Base-by-base conservation (phyloP, 148 eudicot genomes). In the Camellia lanceoleosa region DNA sequence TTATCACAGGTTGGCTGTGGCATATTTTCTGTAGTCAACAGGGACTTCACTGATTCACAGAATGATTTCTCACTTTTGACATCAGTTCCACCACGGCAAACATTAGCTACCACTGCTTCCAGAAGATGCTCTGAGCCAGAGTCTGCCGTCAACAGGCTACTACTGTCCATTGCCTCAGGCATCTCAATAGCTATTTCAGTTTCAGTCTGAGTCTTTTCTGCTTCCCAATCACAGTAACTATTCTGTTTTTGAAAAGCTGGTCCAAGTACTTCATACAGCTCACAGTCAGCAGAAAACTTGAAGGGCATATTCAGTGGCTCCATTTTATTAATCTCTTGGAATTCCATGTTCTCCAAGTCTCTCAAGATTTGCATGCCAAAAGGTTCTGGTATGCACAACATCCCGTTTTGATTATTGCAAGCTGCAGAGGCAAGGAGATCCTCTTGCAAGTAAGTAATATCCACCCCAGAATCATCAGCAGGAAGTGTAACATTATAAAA, bases 191-290 rank as follows among this genome's bases (percentile, higher is more conserved):
- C 79, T 70, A 79, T 64, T 56, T 80, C 83, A 7, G 80, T 30
- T 30, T 30, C 38, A 30, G 38, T 82, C 68, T 81, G 81, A 61
- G 78, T 61, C 43, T 83, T 83, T 62, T 85, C 88, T 7, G 74
- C 71, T 61, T 87, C 88, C 91, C 85, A 86, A 71, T 87, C 82
- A 63, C 73, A 77, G 68, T 83, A 69, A 75, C 65, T 74, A 73
- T 76, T 80, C 70, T 91, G 87, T 73, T 89, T 89, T 56, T 67
- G 74, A 81, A 88, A 93, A 44, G 89, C 84, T 49, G 94, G 92
- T 74, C 96, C 94, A 46, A 93, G 78, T 44, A 89, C 97, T 87
- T 93, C 98, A 81, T 88, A 91, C n/a, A 95, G 87, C 88, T 95
- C 98, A 83, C 83, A 90, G 42, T 91, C 97, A 67, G 92, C 85